A percentile compares a stretch with the other conserved stretches of the same genome.
Conservation (phyloP, 176 grass and related monocot genomes). For the Zea mays region Zm-B73-REFERENCE-NAM-5.0 NC_050104.1:6390001-6390500, state of each 20-base stretch:
- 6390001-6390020: background rate
- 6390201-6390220: too few species aligned
- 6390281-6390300: slow-evolving; percentile 48
- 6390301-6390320: slow-evolving; percentile 74
- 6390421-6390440: background rate
- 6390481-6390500: background rate
- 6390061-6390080: background rate
- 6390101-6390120: too few species aligned
- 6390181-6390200: too few species aligned
- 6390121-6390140: too few species aligned
- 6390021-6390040: background rate
- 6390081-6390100: background rate
- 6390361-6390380: slow-evolving; percentile 42
- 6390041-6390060: background rate
- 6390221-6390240: too few species aligned
- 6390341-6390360: slow-evolving; percentile 71
- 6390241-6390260: slow-evolving; percentile 48
- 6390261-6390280: slow-evolving; percentile 52
- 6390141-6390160: too few species aligned
- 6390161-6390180: too few species aligned
- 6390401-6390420: background rate
- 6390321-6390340: slow-evolving; percentile 67
- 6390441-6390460: background rate
- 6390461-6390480: background rate
- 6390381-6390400: background rate